Base-by-base conservation (phyloP, 208 protist species). In the Leishmania lainsoni region DNA sequence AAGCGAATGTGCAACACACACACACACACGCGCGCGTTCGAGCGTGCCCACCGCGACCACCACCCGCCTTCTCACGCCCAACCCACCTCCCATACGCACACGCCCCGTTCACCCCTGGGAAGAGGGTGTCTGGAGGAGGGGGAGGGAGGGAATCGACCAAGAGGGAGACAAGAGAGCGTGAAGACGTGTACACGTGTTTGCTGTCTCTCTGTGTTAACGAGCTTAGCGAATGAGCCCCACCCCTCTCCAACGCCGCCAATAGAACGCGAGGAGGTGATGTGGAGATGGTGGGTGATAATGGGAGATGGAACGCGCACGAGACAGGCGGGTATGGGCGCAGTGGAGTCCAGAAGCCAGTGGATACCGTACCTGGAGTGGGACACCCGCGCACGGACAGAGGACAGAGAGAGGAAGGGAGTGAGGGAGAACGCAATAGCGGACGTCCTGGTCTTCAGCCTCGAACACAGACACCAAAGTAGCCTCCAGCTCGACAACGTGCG, bases 221-320 rank as follows among this genome's bases (percentile, higher is more conserved):
- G n/a, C 59, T 29, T 22, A 66, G 9, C 0, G 59, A 66, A 35
- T 29, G 17, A 16, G 8, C 17, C 9, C 0, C 39, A 48, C 66
- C 2, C 48, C 26, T 75, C 35, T 39, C 35, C 49, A 54, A 48
- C 32, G 29, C 49, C 26, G 45, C 10, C 20, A 32, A 42, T 52
- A 54, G 5, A 69, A 49, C 49, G 83, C 78, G 71, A 49, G n/a
- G 54, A 81, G 22, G 32, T 17, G 12, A 71, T 17, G 5, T 45
- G 17, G 35, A 5, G 66, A 71, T 6, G 39, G 35, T 39, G 35
- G 17, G 14, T 39, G 59, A 29, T 54, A 54, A 54, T 54, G 51
- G 51, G 51, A 8, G 51, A 54, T 54, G 51, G n/a, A 39, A 39
- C 35, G 35, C 35, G 35, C 35, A 39, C 63, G 22, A 39, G n/a